A percentile compares a stretch with the other conserved stretches of the same genome.
These are phyloP conservation scores for Lipomyces lipofer DNA, from an alignment of 805 yeast genomes.

Conservation along the genomic window DNA sequence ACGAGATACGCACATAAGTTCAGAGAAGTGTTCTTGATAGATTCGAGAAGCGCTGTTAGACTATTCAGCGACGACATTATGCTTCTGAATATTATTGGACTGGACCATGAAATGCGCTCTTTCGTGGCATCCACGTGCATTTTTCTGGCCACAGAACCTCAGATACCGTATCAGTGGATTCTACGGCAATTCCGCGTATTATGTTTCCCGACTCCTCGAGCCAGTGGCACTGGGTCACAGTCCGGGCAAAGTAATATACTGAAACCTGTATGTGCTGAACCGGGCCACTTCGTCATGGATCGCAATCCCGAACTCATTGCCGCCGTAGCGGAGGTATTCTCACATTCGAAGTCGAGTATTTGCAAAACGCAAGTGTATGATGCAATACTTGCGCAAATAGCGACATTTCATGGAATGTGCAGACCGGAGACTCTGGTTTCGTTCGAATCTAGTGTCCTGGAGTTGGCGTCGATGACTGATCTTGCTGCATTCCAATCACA, in stretches of 20 bases:
- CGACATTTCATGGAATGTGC: not conserved
- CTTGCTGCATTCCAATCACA: not conserved
- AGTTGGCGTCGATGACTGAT: not conserved
- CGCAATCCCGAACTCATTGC: not conserved
- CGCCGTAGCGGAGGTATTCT: not conserved
- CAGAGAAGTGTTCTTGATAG: not conserved
- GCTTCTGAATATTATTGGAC: not conserved
- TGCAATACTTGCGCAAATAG: not conserved
- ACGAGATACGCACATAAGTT: not conserved
- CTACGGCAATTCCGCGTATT: not conserved
- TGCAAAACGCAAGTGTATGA: not conserved
- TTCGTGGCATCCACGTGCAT: not conserved
- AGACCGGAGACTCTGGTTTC: not conserved
- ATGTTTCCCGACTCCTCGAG: not conserved
- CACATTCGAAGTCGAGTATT: not conserved
- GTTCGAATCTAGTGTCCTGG: not conserved
- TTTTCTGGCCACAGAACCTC: not conserved
- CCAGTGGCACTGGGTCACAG: not conserved
- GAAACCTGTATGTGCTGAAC: no score
- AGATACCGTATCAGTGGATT: not conserved
- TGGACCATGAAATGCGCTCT: conserved; percentile 1
- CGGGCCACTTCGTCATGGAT: not conserved
- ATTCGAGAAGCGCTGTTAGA: not conserved
- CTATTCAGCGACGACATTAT: not conserved
- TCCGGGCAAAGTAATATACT: not conserved